Percentiles rank a stretch among this genome's conserved stretches.
phyloP scores from a whole-genome alignment of 306 rosid genomes.

The Cucumis hystrix region DNA sequence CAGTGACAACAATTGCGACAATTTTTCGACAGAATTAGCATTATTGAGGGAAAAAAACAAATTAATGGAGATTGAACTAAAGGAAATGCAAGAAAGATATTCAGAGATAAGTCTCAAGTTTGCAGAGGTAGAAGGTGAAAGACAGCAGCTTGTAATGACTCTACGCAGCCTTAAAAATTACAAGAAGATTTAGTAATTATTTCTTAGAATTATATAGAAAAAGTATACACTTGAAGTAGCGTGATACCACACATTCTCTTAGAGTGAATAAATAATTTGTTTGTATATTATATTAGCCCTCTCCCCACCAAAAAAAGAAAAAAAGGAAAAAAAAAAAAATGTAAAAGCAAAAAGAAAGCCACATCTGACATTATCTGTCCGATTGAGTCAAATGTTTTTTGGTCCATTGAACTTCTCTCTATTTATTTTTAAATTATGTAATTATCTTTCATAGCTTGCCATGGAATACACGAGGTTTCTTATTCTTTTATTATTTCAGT shows the following conservation, averaged over 20 bases:
- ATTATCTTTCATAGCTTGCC: background rate
- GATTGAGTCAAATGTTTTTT: background rate
- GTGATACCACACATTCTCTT: slow-evolving; percentile 9
- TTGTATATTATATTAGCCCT: slow-evolving; percentile 14
- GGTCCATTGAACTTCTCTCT: background rate
- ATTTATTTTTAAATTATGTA: background rate
- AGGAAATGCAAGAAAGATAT: slow-evolving; percentile 98
- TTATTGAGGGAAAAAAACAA: slow-evolving; percentile 52
- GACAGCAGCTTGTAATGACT: slow-evolving; percentile 90
- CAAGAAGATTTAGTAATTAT: slow-evolving; percentile 30
- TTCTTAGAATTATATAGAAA: slow-evolving; percentile 4
- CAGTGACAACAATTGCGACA: slow-evolving; percentile 10
- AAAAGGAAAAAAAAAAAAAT: background rate
- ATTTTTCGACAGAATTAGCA: slow-evolving; percentile 27
- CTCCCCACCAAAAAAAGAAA: background rate
- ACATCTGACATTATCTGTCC: background rate
- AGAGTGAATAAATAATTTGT: slow-evolving; percentile 40
- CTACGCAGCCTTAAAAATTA: slow-evolving; percentile 58
- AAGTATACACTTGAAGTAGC: slow-evolving; percentile 23
- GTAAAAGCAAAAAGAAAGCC: background rate
- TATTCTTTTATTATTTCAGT: background rate
- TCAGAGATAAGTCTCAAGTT: slow-evolving; percentile 94
- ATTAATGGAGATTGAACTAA: slow-evolving; percentile 77
- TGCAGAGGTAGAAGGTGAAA: slow-evolving; percentile 97
- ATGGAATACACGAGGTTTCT: background rate